These are phyloP conservation scores for Amaranthus palmeri DNA, from an alignment of 148 eudicot species.

Conservation along the genomic window DNA sequence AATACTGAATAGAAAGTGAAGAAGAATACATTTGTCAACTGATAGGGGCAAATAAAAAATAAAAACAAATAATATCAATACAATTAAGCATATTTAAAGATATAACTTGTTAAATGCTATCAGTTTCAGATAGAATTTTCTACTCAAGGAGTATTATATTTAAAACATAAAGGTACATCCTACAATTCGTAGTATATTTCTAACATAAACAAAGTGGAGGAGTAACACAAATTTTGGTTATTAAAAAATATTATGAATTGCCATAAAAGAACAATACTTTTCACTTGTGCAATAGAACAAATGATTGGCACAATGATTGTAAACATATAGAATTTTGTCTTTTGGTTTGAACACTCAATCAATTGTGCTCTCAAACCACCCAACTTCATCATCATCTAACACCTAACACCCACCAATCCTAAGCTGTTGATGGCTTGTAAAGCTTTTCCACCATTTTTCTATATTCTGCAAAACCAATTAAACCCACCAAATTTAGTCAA, in stretches of 20 bases:
- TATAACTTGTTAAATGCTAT: too few relatives aligned
- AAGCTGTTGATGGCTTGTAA: constrained; percentile 54
- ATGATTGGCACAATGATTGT: constrained; percentile 14
- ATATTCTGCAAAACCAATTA: constrained; percentile 54
- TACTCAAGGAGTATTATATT: too few relatives aligned
- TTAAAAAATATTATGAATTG: constrained; percentile 7
- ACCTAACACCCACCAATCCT: constrained; percentile 4
- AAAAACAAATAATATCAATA: too few relatives aligned
- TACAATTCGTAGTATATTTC: too few relatives aligned
- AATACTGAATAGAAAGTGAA: too few relatives aligned
- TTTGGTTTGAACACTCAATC: not conserved
- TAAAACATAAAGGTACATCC: too few relatives aligned
- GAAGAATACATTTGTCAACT: too few relatives aligned
- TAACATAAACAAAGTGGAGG: too few relatives aligned
- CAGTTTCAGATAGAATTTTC: too few relatives aligned
- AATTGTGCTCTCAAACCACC: constrained; percentile 19
- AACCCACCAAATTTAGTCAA: not conserved
- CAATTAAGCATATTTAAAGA: too few relatives aligned
- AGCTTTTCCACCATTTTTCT: constrained; percentile 86
- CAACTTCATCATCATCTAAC: not conserved
- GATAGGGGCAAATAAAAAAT: too few relatives aligned
- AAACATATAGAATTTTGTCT: not conserved
- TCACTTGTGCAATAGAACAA: constrained; percentile 14
- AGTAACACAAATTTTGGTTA: not conserved
- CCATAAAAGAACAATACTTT: not conserved